Conservation (phyloP, 169 alveolate species). For the Sarcocystis neurona region DNA sequence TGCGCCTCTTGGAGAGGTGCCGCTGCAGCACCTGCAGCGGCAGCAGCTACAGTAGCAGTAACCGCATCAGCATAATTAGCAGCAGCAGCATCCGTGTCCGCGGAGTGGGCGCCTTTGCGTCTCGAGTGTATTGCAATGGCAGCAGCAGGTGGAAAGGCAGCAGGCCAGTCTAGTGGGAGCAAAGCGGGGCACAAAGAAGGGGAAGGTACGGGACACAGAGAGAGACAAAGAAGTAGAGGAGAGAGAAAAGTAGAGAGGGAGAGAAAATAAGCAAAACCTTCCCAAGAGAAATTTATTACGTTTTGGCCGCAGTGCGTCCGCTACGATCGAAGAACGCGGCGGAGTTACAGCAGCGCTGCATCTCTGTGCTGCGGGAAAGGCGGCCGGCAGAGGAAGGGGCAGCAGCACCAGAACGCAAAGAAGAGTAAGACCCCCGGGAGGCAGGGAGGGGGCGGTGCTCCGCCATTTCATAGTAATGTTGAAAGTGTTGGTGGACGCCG, state of each 20-base stretch:
- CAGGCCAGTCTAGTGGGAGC: neutral
- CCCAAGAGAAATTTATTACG: neutral
- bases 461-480: conserved; percentile 51
- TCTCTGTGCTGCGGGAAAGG: neutral
- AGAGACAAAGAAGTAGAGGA: neutral
- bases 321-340: neutral
- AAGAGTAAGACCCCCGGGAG: neutral
- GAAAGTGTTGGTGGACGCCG: conserved; percentile 59
- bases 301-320: neutral
- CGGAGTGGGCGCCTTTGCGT: too few relatives aligned
- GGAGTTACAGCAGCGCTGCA: neutral
- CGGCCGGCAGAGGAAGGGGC: neutral
- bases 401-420: neutral
- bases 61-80: too few relatives aligned
- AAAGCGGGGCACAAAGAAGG: neutral
- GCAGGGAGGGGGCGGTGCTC: conserved; percentile 14
- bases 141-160: neutral
- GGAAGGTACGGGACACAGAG: neutral
- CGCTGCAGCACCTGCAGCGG: too few relatives aligned
- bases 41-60: too few relatives aligned
- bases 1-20: too few relatives aligned
- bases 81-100: too few relatives aligned
- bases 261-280: neutral
- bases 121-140: too few relatives aligned
- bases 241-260: neutral